phyloP scores from a whole-genome alignment of 2,329 filamentous ascomycete genomes.

The Tolypocladium ophioglossoides region DNA sequence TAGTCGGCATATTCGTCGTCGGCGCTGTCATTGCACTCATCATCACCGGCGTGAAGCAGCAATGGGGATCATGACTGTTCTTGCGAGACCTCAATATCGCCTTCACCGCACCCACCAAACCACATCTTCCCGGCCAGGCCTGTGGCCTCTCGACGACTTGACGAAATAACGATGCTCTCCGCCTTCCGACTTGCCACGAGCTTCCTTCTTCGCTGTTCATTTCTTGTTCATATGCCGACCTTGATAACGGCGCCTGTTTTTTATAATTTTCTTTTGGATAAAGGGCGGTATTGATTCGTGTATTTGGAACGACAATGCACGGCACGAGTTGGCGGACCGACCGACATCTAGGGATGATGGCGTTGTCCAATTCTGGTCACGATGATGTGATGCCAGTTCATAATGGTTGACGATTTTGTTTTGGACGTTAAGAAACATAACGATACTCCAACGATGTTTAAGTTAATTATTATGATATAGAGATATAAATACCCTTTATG shows the following conservation, averaged over 20 bases:
- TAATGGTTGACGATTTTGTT: neutral
- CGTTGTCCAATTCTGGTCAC: neutral
- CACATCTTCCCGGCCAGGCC: neutral
- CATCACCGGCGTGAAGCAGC: slow-evolving; percentile 39
- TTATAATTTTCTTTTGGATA: neutral
- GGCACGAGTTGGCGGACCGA: neutral
- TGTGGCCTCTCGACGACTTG: neutral
- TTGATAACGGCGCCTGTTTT: neutral
- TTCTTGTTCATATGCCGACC: neutral
- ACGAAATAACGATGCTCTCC: neutral
- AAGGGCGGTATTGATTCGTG: no score
- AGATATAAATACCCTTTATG: neutral
- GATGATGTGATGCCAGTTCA: neutral
- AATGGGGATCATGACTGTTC: slow-evolving; percentile 25
- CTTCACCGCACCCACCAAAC: neutral
- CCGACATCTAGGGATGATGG: neutral
- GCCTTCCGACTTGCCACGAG: neutral
- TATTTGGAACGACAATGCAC: neutral
- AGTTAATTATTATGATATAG: neutral
- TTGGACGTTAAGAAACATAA: neutral
- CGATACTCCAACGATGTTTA: neutral
- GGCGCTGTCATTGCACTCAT: slow-evolving; percentile 40
- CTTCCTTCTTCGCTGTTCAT: neutral
- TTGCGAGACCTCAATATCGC: slow-evolving; percentile 1
- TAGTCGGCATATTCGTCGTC: slow-evolving; percentile 43